These are phyloP conservation scores for Aspergillus pseudoviridinutans DNA, from an alignment of 2,329 filamentous ascomycete genomes.

Conservation along the genomic window DNA sequence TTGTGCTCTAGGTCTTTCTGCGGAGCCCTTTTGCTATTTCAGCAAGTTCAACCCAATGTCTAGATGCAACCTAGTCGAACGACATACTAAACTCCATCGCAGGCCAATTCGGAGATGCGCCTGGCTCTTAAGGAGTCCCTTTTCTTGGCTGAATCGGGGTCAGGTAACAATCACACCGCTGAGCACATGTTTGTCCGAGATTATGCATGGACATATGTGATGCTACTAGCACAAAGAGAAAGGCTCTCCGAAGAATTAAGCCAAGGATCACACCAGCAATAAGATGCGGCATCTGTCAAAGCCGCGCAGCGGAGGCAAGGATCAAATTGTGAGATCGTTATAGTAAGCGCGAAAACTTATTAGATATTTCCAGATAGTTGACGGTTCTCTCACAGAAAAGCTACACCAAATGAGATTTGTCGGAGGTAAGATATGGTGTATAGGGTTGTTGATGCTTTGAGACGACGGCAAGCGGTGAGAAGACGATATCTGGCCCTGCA, in stretches of 20 bases:
- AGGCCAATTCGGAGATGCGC: neutral
- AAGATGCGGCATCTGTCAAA: neutral
- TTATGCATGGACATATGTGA: neutral
- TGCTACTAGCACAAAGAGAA: neutral
- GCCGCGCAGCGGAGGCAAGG: neutral
- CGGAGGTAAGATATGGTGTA: neutral
- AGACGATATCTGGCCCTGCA: neutral
- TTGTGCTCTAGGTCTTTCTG: neutral
- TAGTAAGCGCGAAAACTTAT: neutral
- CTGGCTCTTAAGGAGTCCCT: neutral
- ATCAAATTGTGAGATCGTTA: neutral
- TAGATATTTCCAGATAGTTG: neutral
- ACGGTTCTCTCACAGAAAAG: neutral
- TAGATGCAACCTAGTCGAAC: neutral
- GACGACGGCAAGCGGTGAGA: neutral
- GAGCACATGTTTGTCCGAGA: neutral
- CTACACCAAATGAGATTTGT: neutral
- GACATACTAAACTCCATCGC: neutral
- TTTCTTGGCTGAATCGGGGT: neutral
- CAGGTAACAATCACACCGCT: neutral
- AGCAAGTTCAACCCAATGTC: neutral
- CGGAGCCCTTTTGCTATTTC: neutral
- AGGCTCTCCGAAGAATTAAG: neutral
- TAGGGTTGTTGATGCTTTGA: neutral
- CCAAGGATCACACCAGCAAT: neutral